Evolutionary conservation across 2,329 filamentous ascomycete genomes (phyloP).

Genomic region (Alternaria sp.): DNA sequence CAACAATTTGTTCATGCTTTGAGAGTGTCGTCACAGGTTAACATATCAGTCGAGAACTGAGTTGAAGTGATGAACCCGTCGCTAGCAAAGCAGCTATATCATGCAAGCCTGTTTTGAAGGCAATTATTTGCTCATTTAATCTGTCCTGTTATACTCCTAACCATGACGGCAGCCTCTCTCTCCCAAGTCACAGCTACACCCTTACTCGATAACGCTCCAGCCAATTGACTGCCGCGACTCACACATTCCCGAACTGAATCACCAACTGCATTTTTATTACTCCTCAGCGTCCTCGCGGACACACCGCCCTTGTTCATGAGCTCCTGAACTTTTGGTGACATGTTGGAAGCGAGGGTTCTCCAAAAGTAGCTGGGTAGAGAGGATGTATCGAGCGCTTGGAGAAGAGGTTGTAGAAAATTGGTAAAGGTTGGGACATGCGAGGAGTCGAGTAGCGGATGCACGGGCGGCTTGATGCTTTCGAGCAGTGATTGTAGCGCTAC

Average conservation of each 20-base stretch:
- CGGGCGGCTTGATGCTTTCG: conserved; percentile 70
- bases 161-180: conserved; percentile 93
- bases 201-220: conserved; percentile 61
- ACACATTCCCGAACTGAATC: conserved; percentile 87
- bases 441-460: conserved; percentile 69
- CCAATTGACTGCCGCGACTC: conserved; percentile 74
- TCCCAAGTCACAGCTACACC: conserved; percentile 73
- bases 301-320: conserved; percentile 84
- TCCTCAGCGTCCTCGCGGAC: conserved; percentile 79
- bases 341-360: conserved; percentile 81
- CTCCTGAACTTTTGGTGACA: conserved; percentile 82
- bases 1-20: not conserved
- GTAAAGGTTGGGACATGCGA: not conserved
- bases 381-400: conserved; percentile 82
- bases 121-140: conserved; percentile 31
- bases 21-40: not conserved
- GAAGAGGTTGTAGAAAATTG: conserved; percentile 75
- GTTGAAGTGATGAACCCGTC: too few species aligned
- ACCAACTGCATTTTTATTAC: conserved; percentile 76
- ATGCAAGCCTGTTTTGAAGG: not conserved
- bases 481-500: conserved; percentile 86
- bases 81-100: not conserved
- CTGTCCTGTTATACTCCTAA: conserved; percentile 76
- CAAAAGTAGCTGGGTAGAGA: conserved; percentile 93
- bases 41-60: not conserved